Evolutionary conservation across 2,329 filamentous ascomycete genomes (phyloP).

Genomic region (Penicillium sp.): DNA sequence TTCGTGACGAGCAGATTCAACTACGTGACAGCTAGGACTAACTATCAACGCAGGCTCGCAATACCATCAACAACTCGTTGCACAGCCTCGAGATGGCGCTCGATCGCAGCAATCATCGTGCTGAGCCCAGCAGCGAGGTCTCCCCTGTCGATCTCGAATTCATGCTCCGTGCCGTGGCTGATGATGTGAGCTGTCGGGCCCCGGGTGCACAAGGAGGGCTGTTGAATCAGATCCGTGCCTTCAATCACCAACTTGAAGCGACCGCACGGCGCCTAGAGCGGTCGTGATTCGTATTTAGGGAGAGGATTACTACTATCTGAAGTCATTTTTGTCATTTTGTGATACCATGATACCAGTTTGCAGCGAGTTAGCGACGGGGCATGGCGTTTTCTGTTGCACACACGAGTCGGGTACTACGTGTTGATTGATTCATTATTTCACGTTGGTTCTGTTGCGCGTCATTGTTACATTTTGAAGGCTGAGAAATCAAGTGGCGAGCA

Average conservation of each 20-base stretch:
- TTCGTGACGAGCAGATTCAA: no score
- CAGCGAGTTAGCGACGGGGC: background rate
- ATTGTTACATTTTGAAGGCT: background rate
- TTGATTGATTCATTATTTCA: background rate
- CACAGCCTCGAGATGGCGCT: slow-evolving; percentile 48
- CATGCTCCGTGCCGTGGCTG: slow-evolving; percentile 46
- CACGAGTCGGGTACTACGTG: slow-evolving; percentile 1
- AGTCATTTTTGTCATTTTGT: slow-evolving; percentile 12
- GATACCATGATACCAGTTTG: slow-evolving; percentile 6
- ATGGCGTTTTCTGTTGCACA: slow-evolving; percentile 1
- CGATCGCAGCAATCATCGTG: slow-evolving; percentile 41
- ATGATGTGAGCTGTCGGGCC: slow-evolving; percentile 45
- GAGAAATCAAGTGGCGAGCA: background rate
- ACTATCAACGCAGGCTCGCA: slow-evolving; percentile 38
- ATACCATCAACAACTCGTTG: slow-evolving; percentile 48
- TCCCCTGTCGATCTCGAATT: slow-evolving; percentile 47
- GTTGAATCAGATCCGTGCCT: slow-evolving; percentile 45
- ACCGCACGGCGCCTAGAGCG: slow-evolving; percentile 36
- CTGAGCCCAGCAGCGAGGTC: slow-evolving; percentile 26
- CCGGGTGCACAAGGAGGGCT: slow-evolving; percentile 47
- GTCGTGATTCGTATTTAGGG: slow-evolving; percentile 18
- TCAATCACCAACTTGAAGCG: slow-evolving; percentile 50
- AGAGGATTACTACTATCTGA: slow-evolving; percentile 4
- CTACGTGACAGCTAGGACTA: slow-evolving; percentile 7
- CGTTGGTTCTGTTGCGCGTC: background rate